A percentile compares a stretch with the other conserved stretches of the same genome.
Evolutionary conservation across 805 yeast genomes (phyloP).

Genomic region (Candida montana): DNA sequence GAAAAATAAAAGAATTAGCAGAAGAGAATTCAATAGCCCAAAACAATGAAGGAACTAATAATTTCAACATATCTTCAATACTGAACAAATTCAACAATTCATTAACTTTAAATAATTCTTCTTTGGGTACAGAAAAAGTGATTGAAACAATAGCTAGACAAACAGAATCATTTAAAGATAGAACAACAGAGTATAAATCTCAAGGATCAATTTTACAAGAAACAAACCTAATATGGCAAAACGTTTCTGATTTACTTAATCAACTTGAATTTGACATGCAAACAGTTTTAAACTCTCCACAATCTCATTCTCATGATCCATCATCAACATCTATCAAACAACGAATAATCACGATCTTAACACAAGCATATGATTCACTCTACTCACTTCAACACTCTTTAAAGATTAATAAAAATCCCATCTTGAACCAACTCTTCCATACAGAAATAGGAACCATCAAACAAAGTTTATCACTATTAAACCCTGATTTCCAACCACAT

Average conservation of each 20-base stretch:
- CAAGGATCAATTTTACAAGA: constrained; percentile 15
- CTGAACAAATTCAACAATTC: constrained; percentile 1
- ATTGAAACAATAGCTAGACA: constrained; percentile 20
- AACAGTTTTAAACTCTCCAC: neutral
- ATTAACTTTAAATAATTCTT: too few species aligned
- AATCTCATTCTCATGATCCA: neutral
- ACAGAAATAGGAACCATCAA: constrained; percentile 17
- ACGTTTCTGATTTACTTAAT: constrained; percentile 13
- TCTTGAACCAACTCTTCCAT: constrained; percentile 11
- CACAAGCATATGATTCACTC: constrained; percentile 3
- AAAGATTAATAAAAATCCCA: constrained; percentile 9
- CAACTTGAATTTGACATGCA: constrained; percentile 15
- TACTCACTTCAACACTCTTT: constrained; percentile 2
- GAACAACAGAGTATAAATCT: constrained; percentile 4
- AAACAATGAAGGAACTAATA: neutral
- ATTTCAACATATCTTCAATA: neutral
- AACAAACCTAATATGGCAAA: constrained; percentile 19
- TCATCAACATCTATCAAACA: constrained; percentile 1
- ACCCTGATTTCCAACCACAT: constrained; percentile 5
- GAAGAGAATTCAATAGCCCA: constrained; percentile 1
- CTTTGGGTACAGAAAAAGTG: constrained; percentile 5
- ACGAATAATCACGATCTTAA: constrained; percentile 1
- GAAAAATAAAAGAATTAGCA: constrained; percentile 12
- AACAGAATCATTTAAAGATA: constrained; percentile 16
- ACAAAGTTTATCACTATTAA: constrained; percentile 14